Conservation (phyloP, 768 basidiomycete species). For the Gyrodon lividus region DNA sequence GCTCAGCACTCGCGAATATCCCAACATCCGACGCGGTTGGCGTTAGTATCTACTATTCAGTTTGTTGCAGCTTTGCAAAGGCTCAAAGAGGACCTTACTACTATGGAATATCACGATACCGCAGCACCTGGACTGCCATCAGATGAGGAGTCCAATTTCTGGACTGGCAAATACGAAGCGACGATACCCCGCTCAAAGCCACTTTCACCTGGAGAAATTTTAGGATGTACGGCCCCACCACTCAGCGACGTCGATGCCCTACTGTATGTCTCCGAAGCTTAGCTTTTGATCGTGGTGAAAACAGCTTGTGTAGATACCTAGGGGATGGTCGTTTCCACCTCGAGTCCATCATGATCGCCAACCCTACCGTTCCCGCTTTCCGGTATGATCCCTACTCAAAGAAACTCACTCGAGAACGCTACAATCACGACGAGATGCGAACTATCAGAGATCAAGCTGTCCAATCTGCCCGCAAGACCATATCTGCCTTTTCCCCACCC, state of each 20-base stretch:
- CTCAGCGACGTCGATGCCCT: conserved; percentile 82
- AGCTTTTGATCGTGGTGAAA: neutral
- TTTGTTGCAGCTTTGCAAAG: conserved; percentile 91
- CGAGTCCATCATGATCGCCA: conserved; percentile 99
- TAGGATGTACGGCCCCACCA: conserved; percentile 93
- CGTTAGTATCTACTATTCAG: conserved; percentile 96
- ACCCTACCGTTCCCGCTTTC: conserved; percentile 91
- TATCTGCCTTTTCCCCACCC: conserved; percentile 35
- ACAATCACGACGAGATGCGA: conserved; percentile 89
- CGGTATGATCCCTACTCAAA: conserved; percentile 99
- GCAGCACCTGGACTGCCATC: neutral
- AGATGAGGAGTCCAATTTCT: conserved; percentile 26
- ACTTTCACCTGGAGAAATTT: conserved; percentile 92
- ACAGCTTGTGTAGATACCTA: conserved; percentile 65
- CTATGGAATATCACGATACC: conserved; percentile 32
- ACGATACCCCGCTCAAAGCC: conserved; percentile 87
- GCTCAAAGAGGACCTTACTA: conserved; percentile 74
- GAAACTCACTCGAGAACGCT: conserved; percentile 90
- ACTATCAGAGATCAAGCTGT: conserved; percentile 72
- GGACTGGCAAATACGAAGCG: conserved; percentile 68
- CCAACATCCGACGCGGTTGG: conserved; percentile 60
- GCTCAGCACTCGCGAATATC: conserved; percentile 16
- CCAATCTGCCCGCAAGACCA: conserved; percentile 64
- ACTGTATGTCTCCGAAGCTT: conserved; percentile 53
- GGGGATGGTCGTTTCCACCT: conserved; percentile 98